A percentile compares a stretch with the other conserved stretches of the same genome.
These are phyloP conservation scores for Lactarius hengduanensis DNA, from an alignment of 768 basidiomycete genomes.

Conservation along the genomic window DNA sequence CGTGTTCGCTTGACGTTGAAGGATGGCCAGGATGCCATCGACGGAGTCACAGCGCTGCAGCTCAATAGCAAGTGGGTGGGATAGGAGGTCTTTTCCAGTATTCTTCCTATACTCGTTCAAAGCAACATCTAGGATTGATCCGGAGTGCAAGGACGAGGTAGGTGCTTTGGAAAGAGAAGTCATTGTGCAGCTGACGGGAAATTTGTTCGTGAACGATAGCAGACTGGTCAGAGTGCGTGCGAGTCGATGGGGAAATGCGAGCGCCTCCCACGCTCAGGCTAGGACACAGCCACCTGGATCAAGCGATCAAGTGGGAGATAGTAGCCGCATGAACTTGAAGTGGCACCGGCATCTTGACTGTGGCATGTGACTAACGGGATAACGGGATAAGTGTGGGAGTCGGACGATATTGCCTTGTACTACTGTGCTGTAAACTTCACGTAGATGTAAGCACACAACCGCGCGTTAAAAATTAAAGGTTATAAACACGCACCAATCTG, in stretches of 20 bases:
- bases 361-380: no score
- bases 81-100: neutral
- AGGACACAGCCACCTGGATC: neutral
- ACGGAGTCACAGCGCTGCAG: neutral
- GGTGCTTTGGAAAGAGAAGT: neutral
- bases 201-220: neutral
- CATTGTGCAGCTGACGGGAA: neutral
- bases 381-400: no score
- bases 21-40: neutral
- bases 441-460: no score
- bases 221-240: neutral
- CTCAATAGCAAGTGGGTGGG: neutral
- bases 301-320: no score
- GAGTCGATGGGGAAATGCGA: neutral
- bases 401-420: no score
- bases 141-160: neutral
- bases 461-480: no score
- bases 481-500: no score
- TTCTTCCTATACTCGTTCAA: neutral
- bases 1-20: neutral
- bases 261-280: neutral
- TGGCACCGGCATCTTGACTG: no score
- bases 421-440: no score
- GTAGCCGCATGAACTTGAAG: no score
- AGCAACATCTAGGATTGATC: neutral